Base-by-base conservation (phyloP, 179 eudicot species). In the Silene vulgaris region DNA sequence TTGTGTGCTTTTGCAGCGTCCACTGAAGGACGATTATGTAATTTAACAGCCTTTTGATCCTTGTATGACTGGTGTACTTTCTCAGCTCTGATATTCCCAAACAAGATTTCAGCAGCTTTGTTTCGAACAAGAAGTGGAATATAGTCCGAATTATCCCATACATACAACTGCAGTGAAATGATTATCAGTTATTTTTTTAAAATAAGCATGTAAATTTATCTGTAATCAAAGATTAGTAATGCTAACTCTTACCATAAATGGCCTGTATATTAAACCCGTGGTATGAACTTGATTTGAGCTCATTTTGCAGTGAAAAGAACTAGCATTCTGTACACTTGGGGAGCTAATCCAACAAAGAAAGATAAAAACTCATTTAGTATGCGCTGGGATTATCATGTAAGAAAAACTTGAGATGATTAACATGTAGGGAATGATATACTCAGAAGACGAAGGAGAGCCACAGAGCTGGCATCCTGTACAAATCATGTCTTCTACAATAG, bases 1-100 rank as follows among this genome's bases (percentile, higher is more conserved):
- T 77, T 57, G 71, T 68, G 63, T 37, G 14, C 66, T 48, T 54
- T 50, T 5, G 37, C 37, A 76, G 40, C 70, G 12, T 48, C 62
- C 19, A 9, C 14, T 48, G 62, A 50, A 71, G 35, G 21, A 8
- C 3, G 11, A 12, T 37, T 71, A 13, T 2, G 12, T 23, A 28
- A 21, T 21, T 16, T 29, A 50, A 52, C 74, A 62, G 74, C 69
- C 48, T 78, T 81, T 57, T 76, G 91, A 23, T 28, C 74, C 73
- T 37, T 75, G 77, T 83, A 87, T 73, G 88, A 87, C 71, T 83
- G 82, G 77, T 83, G 65, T 2, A 93, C 92, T 48, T 78, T 83
- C 81, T 88, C 95, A 23, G 98, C 98, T 54, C 70, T 77, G 67
- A 91, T 85, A 74, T 85, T 88, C 66, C 95, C 98, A 79, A 91